Conservation (phyloP, 495 filamentous ascomycete genomes). For the Extremus antarcticus region DNA sequence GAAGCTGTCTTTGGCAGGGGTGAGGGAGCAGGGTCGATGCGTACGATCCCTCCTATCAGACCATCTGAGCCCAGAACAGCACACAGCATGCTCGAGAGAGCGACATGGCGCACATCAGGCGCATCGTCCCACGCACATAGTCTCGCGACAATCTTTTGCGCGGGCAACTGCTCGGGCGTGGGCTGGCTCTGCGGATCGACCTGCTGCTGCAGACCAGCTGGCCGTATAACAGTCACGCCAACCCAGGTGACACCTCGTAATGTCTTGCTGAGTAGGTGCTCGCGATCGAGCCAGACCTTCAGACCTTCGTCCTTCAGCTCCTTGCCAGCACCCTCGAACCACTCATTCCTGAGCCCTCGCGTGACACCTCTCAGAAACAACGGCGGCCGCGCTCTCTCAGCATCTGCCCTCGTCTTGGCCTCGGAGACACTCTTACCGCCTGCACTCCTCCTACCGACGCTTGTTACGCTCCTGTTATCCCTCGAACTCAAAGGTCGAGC, state of each 20-base stretch:
- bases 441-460: conserved; percentile 55
- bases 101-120: conserved; percentile 64
- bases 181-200: conserved; percentile 55
- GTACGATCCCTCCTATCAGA: conserved; percentile 77
- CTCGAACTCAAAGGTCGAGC: conserved; percentile 35
- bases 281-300: conserved; percentile 72
- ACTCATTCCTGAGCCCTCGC: conserved; percentile 50
- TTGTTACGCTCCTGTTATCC: conserved; percentile 62
- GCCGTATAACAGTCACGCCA: conserved; percentile 65
- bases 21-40: conserved; percentile 63
- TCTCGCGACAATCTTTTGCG: conserved; percentile 64
- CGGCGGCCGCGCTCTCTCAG: conserved; percentile 22
- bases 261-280: conserved; percentile 53
- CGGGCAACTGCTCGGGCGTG: conserved; percentile 43
- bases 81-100: conserved; percentile 66
- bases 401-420: conserved; percentile 36
- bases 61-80: conserved; percentile 55
- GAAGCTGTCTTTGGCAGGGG: conserved; percentile 44
- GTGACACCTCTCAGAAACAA: conserved; percentile 61
- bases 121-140: conserved; percentile 74
- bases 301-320: conserved; percentile 49
- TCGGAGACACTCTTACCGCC: conserved; percentile 57
- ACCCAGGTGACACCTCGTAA: conserved; percentile 65
- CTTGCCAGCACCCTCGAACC: conserved; percentile 56
- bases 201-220: conserved; percentile 64